Evolutionary conservation across 1,139 yeast species (phyloP), one percentile per base, ranked within the genome.

Genomic region (Hansenula anomala): DNA sequence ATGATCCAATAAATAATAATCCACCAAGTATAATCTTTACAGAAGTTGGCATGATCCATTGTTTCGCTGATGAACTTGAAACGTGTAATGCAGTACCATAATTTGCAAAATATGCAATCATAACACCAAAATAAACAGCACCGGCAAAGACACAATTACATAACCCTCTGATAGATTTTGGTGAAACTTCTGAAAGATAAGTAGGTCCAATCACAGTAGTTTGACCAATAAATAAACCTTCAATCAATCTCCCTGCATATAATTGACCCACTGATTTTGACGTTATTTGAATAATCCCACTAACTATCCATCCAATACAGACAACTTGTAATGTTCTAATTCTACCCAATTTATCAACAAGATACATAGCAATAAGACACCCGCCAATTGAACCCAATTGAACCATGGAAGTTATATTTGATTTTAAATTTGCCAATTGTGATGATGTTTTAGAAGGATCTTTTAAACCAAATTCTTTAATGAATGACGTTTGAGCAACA

Each of bases 371-470:
- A 28, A 76, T 43, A 13, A 77, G 40, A 18, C 78, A 65, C 19
- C 85, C 85, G 29, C 73, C 80, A 41, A 78, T 70, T 22, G 78
- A 70, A 3, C 84, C 84, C 34, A 78, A 57, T 51, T 75, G 80
- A 5, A 78, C 84, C 82, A 78, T 78, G 6, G 81, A 65, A 2
- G 77, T 71, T 48, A 78, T 75, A 51, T 75, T 77, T 9, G 81
- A 74, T 46, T 67, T 70, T 47, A 69, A 54, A 44, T 71, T 63
- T 13, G 80, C 80, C 16, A 70, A 35, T 13, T 63, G 51, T 34
- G 57, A 47, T 3, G 47, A 61, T 2, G 68, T 40, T 46, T 68
- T 71, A 28, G 52, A 49, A 5, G 59, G 51, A 46, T 74, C 78
- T 16, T 54, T 47, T 31, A 78, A 63, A 2, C 80, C 80, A 51